Evolutionary conservation across 257 asterid genomes (phyloP).

Genomic region (Nicotiana tomentosiformis): DNA sequence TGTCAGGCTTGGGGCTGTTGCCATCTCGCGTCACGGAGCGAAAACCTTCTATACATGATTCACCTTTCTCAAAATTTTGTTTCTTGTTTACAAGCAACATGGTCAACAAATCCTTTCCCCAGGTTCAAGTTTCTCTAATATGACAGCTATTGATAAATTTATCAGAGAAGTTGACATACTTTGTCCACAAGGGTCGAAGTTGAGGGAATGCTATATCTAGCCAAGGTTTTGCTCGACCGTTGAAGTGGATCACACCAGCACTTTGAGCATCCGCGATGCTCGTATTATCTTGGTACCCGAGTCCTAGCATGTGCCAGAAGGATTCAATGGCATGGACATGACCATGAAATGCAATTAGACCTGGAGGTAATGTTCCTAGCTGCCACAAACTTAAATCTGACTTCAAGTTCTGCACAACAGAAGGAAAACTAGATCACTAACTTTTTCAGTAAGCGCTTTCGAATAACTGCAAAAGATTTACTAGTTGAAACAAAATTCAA

Average conservation of each 20-base stretch:
- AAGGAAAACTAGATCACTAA: neutral
- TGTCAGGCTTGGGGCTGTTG: neutral
- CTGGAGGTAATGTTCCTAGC: conserved; percentile 94
- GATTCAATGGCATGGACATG: conserved; percentile 68
- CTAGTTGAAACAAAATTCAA: neutral
- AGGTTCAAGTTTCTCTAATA: conserved; percentile 53
- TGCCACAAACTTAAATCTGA: conserved; percentile 97
- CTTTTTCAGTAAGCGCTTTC: neutral
- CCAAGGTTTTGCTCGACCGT: conserved; percentile 99
- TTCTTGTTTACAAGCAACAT: neutral
- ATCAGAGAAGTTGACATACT: conserved; percentile 71
- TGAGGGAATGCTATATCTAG: conserved; percentile 90
- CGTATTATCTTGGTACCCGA: conserved; percentile 91
- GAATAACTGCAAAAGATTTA: neutral
- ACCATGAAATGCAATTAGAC: conserved; percentile 83
- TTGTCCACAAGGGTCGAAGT: conserved; percentile 73
- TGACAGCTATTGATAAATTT: conserved; percentile 75
- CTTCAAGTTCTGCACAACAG: conserved; percentile 62
- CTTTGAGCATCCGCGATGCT: conserved; percentile 54
- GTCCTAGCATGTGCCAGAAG: conserved; percentile 95
- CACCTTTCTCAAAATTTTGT: conserved; percentile 3
- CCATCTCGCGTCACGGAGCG: neutral
- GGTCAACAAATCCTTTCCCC: conserved; percentile 12
- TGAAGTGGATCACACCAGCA: conserved; percentile 88
- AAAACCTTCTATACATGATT: neutral